Evolutionary conservation across 148 eudicot species (phyloP), one percentile per base, ranked within the genome.

Genomic region (Suaeda aralocaspica): DNA sequence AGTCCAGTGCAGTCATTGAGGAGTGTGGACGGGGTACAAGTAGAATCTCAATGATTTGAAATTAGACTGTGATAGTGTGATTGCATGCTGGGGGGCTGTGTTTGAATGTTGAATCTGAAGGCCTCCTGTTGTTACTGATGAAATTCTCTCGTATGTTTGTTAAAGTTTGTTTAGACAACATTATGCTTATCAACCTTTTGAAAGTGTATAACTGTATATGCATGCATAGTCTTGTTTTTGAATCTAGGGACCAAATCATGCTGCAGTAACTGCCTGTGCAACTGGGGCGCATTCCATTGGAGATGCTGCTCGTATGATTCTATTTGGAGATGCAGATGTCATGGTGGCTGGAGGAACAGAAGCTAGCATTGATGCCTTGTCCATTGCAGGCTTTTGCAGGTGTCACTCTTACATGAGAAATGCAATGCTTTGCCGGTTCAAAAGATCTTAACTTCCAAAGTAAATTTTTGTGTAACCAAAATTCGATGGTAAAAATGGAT

Each of bases 311-410:
- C 85, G 93, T 76, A 94, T 94, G 98, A 87, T 94, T 80, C 85
- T 86, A 62, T 87, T 89, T 80, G 98, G 98, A 64, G 98, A 94
- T 83, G 97, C 91, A 11, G 93, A 94, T 80, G 93, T 94, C 63
- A 94, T 94, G 98, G 87, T 94, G 77, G 98, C 97, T 21, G 98
- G 98, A 63, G 98, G 98, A 76, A 91, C 98, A 29, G 98, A 94
- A 70, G 87, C 97, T 76, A 91, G 98, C 78, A 81, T 89, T 69
- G 98, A 94, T 81, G 97, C 98, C 81, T 82, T 94, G 71, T 94
- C 98, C 61, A 81, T 94, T 41, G 98, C 96, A 59, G 97, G 98
- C 41, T 94, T 94, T 79, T 91, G 97, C 84, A 84, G 91, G 98
- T 89, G 85, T 68, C 28, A 21, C 9, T 80, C 36, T 15, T 34